These are phyloP conservation scores for Malassezia vespertilionis DNA, from an alignment of 1,284 basidiomycete genomes.

Conservation along the genomic window DNA sequence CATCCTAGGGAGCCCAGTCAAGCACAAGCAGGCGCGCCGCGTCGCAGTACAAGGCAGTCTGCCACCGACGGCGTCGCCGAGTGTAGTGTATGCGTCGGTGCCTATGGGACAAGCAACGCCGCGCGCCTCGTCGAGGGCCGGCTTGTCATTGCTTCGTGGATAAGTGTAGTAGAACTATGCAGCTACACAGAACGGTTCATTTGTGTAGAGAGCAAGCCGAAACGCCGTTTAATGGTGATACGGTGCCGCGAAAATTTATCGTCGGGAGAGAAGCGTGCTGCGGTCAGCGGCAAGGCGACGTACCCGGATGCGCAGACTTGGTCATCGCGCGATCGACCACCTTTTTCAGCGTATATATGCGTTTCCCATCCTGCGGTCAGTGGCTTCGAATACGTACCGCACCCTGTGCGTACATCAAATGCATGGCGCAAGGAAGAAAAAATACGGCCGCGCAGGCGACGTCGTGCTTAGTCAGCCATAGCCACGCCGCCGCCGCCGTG, in stretches of 20 bases:
- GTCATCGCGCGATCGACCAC: slow-evolving; percentile 30
- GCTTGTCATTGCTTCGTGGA: too few species aligned
- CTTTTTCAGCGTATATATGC: slow-evolving; percentile 47
- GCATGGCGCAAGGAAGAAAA: slow-evolving; percentile 26
- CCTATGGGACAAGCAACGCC: too few species aligned
- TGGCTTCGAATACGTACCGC: slow-evolving; percentile 23
- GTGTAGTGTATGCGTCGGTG: too few species aligned
- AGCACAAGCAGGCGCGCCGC: too few species aligned
- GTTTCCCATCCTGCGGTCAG: slow-evolving; percentile 36
- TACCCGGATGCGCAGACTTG: slow-evolving; percentile 41
- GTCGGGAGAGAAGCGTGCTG: slow-evolving; percentile 45
- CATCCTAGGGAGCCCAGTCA: too few species aligned
- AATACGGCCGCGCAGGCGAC: background rate
- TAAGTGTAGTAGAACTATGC: too few species aligned
- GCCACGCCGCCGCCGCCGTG: background rate
- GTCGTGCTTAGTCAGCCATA: slow-evolving; percentile 5
- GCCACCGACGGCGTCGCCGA: too few species aligned
- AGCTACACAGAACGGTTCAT: background rate
- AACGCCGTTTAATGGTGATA: slow-evolving; percentile 45
- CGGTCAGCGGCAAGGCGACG: background rate
- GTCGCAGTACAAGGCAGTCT: too few species aligned
- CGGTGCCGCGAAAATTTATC: slow-evolving; percentile 47
- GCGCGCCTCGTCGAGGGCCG: too few species aligned
- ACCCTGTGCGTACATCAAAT: slow-evolving; percentile 45
- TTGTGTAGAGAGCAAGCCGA: slow-evolving; percentile 37